phyloP scores from a whole-genome alignment of 352 stramenopile genomes.

The Phytophthora sansomeana region DNA sequence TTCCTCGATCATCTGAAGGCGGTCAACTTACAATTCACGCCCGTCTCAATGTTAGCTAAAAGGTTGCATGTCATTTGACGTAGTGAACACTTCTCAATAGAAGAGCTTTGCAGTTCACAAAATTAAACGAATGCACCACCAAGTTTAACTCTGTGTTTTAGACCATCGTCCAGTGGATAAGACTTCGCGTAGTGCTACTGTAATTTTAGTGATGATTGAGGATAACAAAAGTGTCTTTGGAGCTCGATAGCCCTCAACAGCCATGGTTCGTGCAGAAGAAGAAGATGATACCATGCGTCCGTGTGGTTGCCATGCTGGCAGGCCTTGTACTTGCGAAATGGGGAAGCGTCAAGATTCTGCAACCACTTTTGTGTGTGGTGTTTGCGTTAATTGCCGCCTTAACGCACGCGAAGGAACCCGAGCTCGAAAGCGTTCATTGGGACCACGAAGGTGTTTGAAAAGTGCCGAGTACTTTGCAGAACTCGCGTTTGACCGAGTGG shows the following conservation, averaged over 20 bases:
- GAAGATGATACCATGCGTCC: conserved; percentile 61
- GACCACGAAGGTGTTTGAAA: conserved; percentile 52
- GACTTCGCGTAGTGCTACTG: not conserved
- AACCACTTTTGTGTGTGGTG: conserved; percentile 44
- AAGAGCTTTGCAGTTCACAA: conserved; percentile 16
- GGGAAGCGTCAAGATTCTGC: not conserved
- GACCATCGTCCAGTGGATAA: not conserved
- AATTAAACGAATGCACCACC: conserved; percentile 39
- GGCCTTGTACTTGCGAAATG: conserved; percentile 74
- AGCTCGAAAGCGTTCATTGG: conserved; percentile 19
- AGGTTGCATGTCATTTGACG: conserved; percentile 29
- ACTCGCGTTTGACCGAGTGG: conserved; percentile 47
- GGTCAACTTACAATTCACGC: conserved; percentile 36
- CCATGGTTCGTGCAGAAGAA: conserved; percentile 34
- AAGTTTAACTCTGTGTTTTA: conserved; percentile 18
- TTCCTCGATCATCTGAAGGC: conserved; percentile 36
- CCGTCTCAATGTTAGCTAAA: conserved; percentile 42
- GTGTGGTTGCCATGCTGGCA: conserved; percentile 67
- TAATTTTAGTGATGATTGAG: conserved; percentile 14
- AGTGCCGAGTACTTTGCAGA: conserved; percentile 53
- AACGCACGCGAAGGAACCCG: conserved; percentile 43
- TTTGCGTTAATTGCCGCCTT: conserved; percentile 71
- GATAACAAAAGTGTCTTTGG: not conserved
- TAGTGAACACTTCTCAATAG: conserved; percentile 34
- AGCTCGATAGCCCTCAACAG: not conserved